Evolutionary conservation across 495 filamentous ascomycete genomes (phyloP).

Genomic region (Xylaria longipes): DNA sequence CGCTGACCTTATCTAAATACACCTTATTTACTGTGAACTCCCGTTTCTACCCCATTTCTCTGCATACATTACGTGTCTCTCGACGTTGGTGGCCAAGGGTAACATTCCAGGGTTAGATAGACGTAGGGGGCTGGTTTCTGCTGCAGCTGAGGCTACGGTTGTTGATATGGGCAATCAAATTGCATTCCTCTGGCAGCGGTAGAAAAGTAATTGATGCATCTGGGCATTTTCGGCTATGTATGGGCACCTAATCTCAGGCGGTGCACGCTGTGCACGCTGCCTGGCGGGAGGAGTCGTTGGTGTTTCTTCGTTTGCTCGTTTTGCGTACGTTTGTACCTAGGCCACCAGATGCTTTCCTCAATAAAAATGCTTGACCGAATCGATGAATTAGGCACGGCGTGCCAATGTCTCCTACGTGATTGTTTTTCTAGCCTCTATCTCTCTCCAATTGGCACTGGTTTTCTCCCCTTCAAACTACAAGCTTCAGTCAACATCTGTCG

Average conservation of each 20-base stretch:
- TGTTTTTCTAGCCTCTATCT: not conserved
- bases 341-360: conserved; percentile 39
- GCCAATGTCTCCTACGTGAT: not conserved
- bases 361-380: conserved; percentile 35
- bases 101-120: conserved; percentile 30
- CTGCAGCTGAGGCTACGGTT: conserved; percentile 31
- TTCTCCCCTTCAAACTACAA: not conserved
- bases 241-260: conserved; percentile 41
- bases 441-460: not conserved
- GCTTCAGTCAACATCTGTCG: not conserved
- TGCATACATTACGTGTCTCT: conserved; percentile 28
- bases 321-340: conserved; percentile 40
- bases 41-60: conserved; percentile 14
- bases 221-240: conserved; percentile 40
- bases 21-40: not conserved
- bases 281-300: conserved; percentile 36
- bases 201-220: conserved; percentile 41
- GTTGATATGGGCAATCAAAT: conserved; percentile 28
- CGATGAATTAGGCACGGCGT: not conserved
- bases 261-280: conserved; percentile 35
- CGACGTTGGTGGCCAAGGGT: conserved; percentile 30
- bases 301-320: conserved; percentile 35
- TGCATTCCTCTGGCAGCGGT: conserved; percentile 30
- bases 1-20: conserved; percentile 65
- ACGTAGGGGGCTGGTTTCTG: conserved; percentile 31